Evolutionary conservation across 2,329 filamentous ascomycete species (phyloP), one percentile per base, ranked within the genome.

Genomic region (Colletotrichum echinochloae): DNA sequence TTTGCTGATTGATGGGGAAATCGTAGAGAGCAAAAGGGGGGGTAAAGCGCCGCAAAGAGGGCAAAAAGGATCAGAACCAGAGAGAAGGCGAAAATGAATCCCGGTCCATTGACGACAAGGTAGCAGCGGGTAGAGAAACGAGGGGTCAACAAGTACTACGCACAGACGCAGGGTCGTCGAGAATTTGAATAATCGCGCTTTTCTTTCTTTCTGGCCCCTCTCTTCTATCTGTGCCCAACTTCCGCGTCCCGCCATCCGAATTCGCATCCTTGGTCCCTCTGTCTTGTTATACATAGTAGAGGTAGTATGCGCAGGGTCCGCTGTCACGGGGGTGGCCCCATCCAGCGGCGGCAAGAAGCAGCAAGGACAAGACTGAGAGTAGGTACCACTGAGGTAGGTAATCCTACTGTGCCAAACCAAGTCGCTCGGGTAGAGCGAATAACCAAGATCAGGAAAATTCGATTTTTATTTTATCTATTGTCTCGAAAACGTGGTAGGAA

Each of bases 131-230:
- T 26, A 33, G 20, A 28, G 4, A 37, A 7, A 55, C 37, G 8
- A 49, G 23, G 23, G 30, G 33, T 63, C 37, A 65, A 23, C 35
- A 66, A 48, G 66, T 41, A 61, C 56, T n/a, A 66, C 49, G 56
- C 39, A 6, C 14, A 39, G 37, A n/a, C n/a, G 33, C 26, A 12
- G 9, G 11, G 14, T 35, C 35, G 41, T 39, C 28, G 39, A 35
- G 44, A 28, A 44, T 49, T 49, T 35, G 35, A 66, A 52, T 66
- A 70, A 70, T 66, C 56, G 49, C 63, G 62, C 63, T 46, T 52
- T 51, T 66, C 37, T 39, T 35, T 11, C 41, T 55, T 48, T 65
- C 54, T 44, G 26, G 35, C 28, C 6, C 12, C 28, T 20, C 30
- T 51, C 26, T 28, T n/a, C 35, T 54, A 57, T 26, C 33, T 26